Percentiles rank a stretch among this genome's conserved stretches.
These are phyloP conservation scores for Pestalotiopsis fici DNA, from an alignment of 2,329 filamentous ascomycete genomes.

Conservation along the genomic window DNA sequence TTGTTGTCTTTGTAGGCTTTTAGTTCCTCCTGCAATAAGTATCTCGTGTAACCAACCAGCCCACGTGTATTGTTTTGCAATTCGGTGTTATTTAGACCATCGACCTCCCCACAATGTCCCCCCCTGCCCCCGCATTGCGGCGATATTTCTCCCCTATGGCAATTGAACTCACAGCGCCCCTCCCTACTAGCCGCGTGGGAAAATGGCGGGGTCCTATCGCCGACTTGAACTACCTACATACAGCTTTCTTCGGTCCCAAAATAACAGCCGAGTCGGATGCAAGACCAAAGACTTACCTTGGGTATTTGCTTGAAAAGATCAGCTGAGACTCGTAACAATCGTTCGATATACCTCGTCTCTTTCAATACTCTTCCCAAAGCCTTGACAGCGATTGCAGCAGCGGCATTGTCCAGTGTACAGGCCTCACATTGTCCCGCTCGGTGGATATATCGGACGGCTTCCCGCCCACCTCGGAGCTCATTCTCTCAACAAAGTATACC, in stretches of 20 bases:
- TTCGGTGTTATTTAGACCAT: neutral
- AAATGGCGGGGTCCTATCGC: neutral
- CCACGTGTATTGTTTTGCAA: too few species aligned
- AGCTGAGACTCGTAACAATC: neutral
- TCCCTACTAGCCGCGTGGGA: neutral
- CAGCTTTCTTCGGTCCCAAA: slow-evolving; percentile 1
- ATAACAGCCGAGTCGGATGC: neutral
- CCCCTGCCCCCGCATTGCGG: neutral
- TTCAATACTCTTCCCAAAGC: neutral
- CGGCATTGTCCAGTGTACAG: neutral
- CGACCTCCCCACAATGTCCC: neutral
- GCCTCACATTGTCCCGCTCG: neutral
- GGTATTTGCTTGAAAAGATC: neutral
- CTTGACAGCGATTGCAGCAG: neutral
- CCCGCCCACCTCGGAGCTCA: neutral
- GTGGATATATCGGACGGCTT: neutral
- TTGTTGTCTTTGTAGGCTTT: too few species aligned
- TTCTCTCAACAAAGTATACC: neutral
- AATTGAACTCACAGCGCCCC: neutral
- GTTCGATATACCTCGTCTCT: neutral
- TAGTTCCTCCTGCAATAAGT: too few species aligned
- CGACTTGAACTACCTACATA: neutral
- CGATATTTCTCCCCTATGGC: neutral
- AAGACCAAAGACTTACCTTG: neutral
- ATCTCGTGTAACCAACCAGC: too few species aligned